Evolutionary conservation across 208 protist genomes (phyloP).

Genomic region (Giardia duodenalis): DNA sequence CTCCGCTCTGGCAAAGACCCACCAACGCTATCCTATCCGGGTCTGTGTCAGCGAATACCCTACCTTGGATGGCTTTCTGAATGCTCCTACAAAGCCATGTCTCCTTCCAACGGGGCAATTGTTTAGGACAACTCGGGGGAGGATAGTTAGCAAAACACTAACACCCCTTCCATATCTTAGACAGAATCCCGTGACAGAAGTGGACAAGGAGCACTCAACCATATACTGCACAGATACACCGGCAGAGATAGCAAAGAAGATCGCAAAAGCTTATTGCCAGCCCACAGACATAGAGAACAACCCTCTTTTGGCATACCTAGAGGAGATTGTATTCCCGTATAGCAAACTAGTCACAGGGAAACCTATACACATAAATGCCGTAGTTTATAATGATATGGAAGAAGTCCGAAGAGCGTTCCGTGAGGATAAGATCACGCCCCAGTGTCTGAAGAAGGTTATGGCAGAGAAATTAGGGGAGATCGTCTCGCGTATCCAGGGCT

Average conservation of each 20-base stretch:
- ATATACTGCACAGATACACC: slow-evolving; percentile 7
- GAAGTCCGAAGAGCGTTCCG: background rate
- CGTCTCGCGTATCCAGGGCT: background rate
- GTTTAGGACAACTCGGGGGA: no score
- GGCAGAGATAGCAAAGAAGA: background rate
- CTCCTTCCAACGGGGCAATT: background rate
- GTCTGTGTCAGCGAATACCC: background rate
- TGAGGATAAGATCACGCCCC: background rate
- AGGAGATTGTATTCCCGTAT: background rate
- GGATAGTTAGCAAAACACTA: background rate
- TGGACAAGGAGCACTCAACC: background rate
- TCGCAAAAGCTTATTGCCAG: background rate
- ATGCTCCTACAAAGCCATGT: background rate
- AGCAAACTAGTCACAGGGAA: background rate
- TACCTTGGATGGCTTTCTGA: background rate
- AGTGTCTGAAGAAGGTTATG: background rate
- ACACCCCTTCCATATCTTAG: background rate
- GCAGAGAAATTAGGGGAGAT: background rate
- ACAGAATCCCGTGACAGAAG: background rate
- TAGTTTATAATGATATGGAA: background rate
- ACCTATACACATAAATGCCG: background rate
- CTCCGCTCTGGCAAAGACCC: background rate
- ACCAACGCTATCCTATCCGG: background rate
- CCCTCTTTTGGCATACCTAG: background rate
- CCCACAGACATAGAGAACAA: background rate